A percentile compares a stretch with the other conserved stretches of the same genome.
Evolutionary conservation across 805 yeast species (phyloP).

Genomic region (Metschnikowia aberdeeniae): DNA sequence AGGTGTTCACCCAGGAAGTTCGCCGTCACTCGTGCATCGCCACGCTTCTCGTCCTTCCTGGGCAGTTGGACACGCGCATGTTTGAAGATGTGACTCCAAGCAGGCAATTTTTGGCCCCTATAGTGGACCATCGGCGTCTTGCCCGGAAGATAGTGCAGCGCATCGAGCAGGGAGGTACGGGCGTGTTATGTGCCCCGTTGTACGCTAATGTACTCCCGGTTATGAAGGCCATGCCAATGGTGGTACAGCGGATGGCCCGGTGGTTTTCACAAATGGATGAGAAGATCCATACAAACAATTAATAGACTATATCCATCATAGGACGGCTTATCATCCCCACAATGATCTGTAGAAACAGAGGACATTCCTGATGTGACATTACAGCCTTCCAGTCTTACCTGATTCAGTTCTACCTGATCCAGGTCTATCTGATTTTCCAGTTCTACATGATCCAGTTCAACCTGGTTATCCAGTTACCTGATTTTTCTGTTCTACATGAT

Average conservation of each 20-base stretch:
- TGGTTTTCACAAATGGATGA: constrained; percentile 37
- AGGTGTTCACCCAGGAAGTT: constrained; percentile 41
- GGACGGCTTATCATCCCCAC: background rate
- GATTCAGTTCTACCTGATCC: no score
- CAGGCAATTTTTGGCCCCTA: constrained; percentile 44
- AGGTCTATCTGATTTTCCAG: no score
- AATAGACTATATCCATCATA: background rate
- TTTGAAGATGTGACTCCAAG: constrained; percentile 44
- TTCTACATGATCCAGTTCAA: no score
- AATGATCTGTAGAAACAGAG: background rate
- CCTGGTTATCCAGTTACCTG: no score
- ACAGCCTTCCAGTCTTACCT: no score
- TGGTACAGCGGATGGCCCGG: constrained; percentile 33
- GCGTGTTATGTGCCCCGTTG: constrained; percentile 42
- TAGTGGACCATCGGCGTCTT: constrained; percentile 35
- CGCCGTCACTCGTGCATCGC: constrained; percentile 21
- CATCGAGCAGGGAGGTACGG: constrained; percentile 36
- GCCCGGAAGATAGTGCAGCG: constrained; percentile 33
- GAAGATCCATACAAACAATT: constrained; percentile 17
- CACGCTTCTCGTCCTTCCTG: constrained; percentile 43
- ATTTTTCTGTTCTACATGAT: no score
- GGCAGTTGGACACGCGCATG: constrained; percentile 49
- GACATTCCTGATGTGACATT: no score
- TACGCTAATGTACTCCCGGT: constrained; percentile 45
- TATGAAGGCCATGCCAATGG: constrained; percentile 39